Percentiles rank a stretch among this genome's conserved stretches.
These are phyloP conservation scores for Calycina herbarum DNA, from an alignment of 2,329 filamentous ascomycete genomes.

Conservation along the genomic window DNA sequence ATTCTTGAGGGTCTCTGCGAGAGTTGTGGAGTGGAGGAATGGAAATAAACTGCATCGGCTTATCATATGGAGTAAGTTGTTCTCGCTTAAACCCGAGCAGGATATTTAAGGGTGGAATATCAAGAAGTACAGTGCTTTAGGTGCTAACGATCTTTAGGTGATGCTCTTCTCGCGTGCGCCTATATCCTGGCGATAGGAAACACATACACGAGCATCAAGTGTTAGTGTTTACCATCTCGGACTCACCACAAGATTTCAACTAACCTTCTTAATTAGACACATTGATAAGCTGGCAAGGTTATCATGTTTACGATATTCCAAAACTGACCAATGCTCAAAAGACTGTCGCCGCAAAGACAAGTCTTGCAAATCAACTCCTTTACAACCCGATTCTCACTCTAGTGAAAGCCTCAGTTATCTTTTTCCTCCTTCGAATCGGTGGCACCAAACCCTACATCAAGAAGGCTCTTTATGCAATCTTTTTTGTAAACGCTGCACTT, in stretches of 20 bases:
- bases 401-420: slow-evolving; percentile 46
- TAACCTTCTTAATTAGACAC: neutral
- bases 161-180: neutral
- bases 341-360: neutral
- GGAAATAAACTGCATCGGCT: neutral
- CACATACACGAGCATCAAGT: neutral
- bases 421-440: slow-evolving; percentile 47
- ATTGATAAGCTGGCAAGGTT: slow-evolving; percentile 7
- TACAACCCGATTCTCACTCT: slow-evolving; percentile 49
- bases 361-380: slow-evolving; percentile 36
- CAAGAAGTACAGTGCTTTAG: neutral
- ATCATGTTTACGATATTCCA: slow-evolving; percentile 7
- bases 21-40: neutral
- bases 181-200: neutral
- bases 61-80: neutral
- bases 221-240: neutral
- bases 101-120: neutral
- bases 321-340: slow-evolving; percentile 1
- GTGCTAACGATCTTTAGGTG: neutral
- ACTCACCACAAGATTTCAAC: neutral
- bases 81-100: neutral
- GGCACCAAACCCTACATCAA: slow-evolving; percentile 40
- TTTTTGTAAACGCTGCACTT: slow-evolving; percentile 15
- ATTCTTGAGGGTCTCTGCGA: neutral
- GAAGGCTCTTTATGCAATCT: slow-evolving; percentile 33